Base-by-base conservation (phyloP, 2,329 filamentous ascomycete genomes). In the Aspergillus luchuensis region DNA sequence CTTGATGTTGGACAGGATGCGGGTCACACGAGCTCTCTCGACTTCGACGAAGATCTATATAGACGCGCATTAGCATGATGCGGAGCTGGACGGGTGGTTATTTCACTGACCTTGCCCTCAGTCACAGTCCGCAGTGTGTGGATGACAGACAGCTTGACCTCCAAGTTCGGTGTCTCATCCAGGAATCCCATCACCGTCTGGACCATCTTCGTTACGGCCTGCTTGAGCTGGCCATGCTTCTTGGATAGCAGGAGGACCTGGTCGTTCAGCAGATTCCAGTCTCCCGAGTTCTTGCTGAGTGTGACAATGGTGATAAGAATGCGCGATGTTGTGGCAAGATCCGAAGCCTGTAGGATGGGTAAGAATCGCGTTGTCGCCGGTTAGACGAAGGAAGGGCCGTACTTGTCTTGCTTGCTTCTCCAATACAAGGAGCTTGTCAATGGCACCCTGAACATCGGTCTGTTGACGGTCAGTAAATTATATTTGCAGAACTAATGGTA, bases 221-320 rank as follows among this genome's bases (percentile, higher is more conserved):
- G 95, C 81, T 99, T 99, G 75, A 99, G 92, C 83, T 99, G 95
- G 71, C 93, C 91, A 90, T 99, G 95, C 84, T 99, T 99, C 88
- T 99, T 99, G 67, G 95, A 98, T 60, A 99, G 85, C 66, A 97
- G 85, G 71, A 97, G 85, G 65, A 97, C 91, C 81, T 99, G 95
- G 81, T 99, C 95, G 76, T 97, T 98, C 80, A 99, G 86, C 72
- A 97, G 82, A 77, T 87, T 89, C 95, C 95, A 99, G 78, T 99
- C 92, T 68, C 89, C 89, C 19, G 91, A 88, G 78, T 96, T 85
- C 80, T 97, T 98, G 82, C 92, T 94, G 82, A 98, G 87, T 74
- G 91, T 96, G 76, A 96, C 91, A 76, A 99, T 95, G 65, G 89
- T 84, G 73, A 96, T 83, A 69, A 99, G 84, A 66, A 97, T 82